These are phyloP conservation scores for Atalantia buxifolia DNA, from an alignment of 345 rosid species.

Conservation along the genomic window DNA sequence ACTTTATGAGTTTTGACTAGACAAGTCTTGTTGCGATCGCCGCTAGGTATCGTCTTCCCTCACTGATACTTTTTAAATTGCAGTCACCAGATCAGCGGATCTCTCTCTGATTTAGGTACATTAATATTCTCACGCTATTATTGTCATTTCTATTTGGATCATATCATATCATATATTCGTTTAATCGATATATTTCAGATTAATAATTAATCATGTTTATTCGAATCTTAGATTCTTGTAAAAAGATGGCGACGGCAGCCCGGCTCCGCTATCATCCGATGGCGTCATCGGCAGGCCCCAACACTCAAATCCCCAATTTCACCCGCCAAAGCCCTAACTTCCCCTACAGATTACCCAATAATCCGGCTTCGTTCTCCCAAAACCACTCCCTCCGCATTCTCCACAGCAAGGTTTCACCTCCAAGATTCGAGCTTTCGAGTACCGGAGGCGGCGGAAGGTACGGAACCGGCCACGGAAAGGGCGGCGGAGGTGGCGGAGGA, in stretches of 20 bases:
- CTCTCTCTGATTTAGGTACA: not conserved
- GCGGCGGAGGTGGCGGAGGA: constrained; percentile 28
- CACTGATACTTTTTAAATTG: not conserved
- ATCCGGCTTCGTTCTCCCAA: constrained; percentile 14
- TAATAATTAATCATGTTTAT: not conserved
- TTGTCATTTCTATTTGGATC: not conserved
- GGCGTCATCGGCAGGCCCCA: not conserved
- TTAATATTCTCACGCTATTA: too few species aligned
- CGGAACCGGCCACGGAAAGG: constrained; percentile 34
- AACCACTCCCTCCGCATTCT: constrained; percentile 26
- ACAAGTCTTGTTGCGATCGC: not conserved
- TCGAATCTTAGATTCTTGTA: not conserved
- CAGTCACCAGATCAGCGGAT: not conserved
- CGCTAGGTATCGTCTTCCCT: not conserved
- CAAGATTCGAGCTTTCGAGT: constrained; percentile 19
- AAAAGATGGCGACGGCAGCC: constrained; percentile 37
- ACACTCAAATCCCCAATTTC: constrained; percentile 12
- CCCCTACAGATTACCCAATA: not conserved
- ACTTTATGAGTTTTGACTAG: not conserved
- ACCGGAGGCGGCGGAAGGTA: constrained; percentile 42
- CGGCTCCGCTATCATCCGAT: constrained; percentile 33
- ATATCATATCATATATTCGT: not conserved
- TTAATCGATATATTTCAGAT: not conserved
- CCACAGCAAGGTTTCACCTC: constrained; percentile 16
- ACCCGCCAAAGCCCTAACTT: constrained; percentile 16